Evolutionary conservation across 306 rosid species (phyloP).

Genomic region (Heteromeles arbutifolia): DNA sequence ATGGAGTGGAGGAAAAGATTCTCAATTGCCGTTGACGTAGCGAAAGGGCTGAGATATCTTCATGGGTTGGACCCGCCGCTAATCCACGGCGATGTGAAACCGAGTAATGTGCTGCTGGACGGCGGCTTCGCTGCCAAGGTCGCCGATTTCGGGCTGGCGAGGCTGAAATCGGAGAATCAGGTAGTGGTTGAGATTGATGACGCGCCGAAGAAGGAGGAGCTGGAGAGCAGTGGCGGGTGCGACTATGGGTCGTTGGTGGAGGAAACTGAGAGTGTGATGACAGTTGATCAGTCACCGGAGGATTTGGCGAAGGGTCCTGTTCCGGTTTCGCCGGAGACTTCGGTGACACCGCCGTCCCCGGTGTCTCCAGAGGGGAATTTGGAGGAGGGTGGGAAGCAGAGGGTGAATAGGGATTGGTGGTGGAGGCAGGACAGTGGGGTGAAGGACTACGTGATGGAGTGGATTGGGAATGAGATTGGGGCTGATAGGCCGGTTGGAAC

Average conservation of each 20-base stretch:
- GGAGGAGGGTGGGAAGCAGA: slow-evolving; percentile 40
- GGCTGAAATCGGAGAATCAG: slow-evolving; percentile 39
- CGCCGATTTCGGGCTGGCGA: slow-evolving; percentile 80
- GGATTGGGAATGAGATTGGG: slow-evolving; percentile 82
- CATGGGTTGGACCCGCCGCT: slow-evolving; percentile 72
- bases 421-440: slow-evolving; percentile 59
- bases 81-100: slow-evolving; percentile 86
- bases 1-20: slow-evolving; percentile 62
- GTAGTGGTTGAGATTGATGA: slow-evolving; percentile 16
- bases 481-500: slow-evolving; percentile 39
- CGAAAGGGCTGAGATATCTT: slow-evolving; percentile 57
- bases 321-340: not conserved
- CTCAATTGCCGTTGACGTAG: slow-evolving; percentile 40
- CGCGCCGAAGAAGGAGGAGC: slow-evolving; percentile 17
- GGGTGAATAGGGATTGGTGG: slow-evolving; percentile 59
- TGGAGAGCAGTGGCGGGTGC: slow-evolving; percentile 40
- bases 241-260: slow-evolving; percentile 64
- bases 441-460: slow-evolving; percentile 86
- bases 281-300: slow-evolving; percentile 55
- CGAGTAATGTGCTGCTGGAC: slow-evolving; percentile 75
- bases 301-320: slow-evolving; percentile 15
- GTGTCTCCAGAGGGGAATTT: slow-evolving; percentile 20
- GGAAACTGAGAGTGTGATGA: slow-evolving; percentile 59
- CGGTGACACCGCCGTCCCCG: slow-evolving; percentile 3
- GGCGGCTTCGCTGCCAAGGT: slow-evolving; percentile 44